Evolutionary conservation across 495 filamentous ascomycete genomes (phyloP), one percentile per base, ranked within the genome.

Genomic region (Symbiotaphrina buchneri): DNA sequence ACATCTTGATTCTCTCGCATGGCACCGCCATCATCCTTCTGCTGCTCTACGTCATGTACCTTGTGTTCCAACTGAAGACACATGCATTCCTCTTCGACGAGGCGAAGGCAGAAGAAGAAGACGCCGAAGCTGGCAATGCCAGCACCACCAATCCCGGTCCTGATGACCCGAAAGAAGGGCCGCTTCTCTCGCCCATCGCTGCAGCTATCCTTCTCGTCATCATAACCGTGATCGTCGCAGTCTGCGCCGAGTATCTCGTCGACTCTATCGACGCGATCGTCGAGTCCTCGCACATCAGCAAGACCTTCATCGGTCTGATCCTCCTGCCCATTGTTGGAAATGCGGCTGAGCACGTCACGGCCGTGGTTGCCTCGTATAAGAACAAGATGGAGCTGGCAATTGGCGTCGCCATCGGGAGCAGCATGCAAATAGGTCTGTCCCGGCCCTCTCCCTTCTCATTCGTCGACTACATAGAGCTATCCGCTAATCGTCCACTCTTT

Each of bases 321-420:
- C 61, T 97, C 21, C 76, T 97, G 26, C 87, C 87, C 17, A 94
- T 97, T 46, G 87, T 97, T 21, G 87, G 87, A 36, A 97, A 97
- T 44, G 87, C 87, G 1, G 87, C 87, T 6, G 87, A 97, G 53
- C 87, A 97, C 48, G 84, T 91, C 23, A 94, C 87, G 5, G 87
- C 87, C 8, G 73, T 83, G 23, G 74, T 94, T 18, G 85, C 94
- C 24, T 79, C 87, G 0, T 65, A 74, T 43, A 91, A 91, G 55
- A 64, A 90, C 51, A 97, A 97, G 63, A 97, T 95, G 87, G 82
- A 94, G 42, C 63, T 97, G 10, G 85, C 85, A 11, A 79, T 97
- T 53, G 77, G 79, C 11, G 84, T 94, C 15, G 87, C 85, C 6
- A 82, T 97, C 38, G 85, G 85, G 21, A 81, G 72, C 43, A 80